These are phyloP conservation scores for Vaccinium vitisidaea DNA, from an alignment of 148 eudicot species.

Conservation along the genomic window DNA sequence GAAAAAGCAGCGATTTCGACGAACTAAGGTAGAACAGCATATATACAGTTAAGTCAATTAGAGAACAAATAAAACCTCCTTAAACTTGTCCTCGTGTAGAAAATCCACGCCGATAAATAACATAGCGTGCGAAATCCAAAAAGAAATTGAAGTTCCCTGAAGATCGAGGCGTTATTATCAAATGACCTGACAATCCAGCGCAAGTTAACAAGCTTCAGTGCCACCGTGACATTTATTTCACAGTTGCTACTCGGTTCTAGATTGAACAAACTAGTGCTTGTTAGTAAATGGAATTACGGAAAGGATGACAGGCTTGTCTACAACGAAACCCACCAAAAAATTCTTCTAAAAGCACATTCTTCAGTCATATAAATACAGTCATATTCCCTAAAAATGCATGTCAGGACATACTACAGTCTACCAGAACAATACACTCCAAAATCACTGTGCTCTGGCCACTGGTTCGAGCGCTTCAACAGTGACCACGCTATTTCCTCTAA, in stretches of 20 bases:
- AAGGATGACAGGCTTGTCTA: not conserved
- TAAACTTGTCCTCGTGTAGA: not conserved
- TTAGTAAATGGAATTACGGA: not conserved
- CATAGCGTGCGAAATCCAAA: not conserved
- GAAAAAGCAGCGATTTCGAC: not conserved
- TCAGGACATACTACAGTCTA: not conserved
- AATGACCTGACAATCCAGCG: not conserved
- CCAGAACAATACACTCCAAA: not conserved
- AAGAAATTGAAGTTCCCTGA: not conserved
- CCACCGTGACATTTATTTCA: not conserved
- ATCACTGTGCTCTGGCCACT: slow-evolving; percentile 43
- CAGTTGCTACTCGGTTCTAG: not conserved
- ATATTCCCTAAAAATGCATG: not conserved
- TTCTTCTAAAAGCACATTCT: not conserved
- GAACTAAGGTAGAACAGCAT: not conserved
- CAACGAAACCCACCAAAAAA: not conserved
- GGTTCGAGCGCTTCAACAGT: slow-evolving; percentile 96
- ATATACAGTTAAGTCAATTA: not conserved
- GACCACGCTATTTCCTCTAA: slow-evolving; percentile 94
- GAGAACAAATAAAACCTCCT: not conserved
- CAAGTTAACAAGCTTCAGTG: not conserved
- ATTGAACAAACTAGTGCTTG: not conserved
- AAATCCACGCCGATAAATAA: not conserved
- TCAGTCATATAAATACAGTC: not conserved
- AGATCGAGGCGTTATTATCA: not conserved